These are phyloP conservation scores for Alnus glutinosa DNA, from an alignment of 306 rosid species.

Conservation along the genomic window DNA sequence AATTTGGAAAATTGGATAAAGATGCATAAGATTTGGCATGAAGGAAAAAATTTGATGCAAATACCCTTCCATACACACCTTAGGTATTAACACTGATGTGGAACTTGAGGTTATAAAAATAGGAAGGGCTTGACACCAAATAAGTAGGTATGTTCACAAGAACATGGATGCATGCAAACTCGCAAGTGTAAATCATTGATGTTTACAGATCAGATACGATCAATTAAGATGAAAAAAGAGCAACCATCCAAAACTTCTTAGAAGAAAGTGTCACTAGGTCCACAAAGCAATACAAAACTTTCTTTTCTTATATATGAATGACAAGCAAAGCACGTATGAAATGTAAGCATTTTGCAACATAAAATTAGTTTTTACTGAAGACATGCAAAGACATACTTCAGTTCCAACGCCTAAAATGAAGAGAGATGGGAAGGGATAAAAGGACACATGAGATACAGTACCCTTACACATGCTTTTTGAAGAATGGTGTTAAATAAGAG, in stretches of 20 bases:
- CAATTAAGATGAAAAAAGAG: background rate
- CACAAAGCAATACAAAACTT: background rate
- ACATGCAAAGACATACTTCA: background rate
- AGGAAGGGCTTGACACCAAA: background rate
- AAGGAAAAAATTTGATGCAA: background rate
- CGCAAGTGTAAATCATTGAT: background rate
- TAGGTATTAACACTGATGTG: background rate
- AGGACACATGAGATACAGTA: slow-evolving; percentile 30
- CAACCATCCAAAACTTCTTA: background rate
- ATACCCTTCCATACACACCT: background rate
- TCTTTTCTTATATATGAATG: slow-evolving; percentile 12
- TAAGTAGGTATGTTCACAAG: background rate
- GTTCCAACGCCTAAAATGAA: background rate
- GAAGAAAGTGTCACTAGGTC: background rate
- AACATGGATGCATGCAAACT: background rate
- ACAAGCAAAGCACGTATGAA: slow-evolving; percentile 12
- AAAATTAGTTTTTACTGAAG: slow-evolving; percentile 1
- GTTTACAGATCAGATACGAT: background rate
- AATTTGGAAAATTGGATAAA: background rate
- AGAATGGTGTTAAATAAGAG: slow-evolving; percentile 64
- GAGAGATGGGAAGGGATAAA: slow-evolving; percentile 6
- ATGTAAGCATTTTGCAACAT: background rate
- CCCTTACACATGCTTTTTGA: slow-evolving; percentile 56
- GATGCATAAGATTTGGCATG: background rate
- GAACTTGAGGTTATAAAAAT: background rate